Evolutionary conservation across 139 green algal genomes (phyloP).

Genomic region (Astrephomene gubernaculifera): DNA sequence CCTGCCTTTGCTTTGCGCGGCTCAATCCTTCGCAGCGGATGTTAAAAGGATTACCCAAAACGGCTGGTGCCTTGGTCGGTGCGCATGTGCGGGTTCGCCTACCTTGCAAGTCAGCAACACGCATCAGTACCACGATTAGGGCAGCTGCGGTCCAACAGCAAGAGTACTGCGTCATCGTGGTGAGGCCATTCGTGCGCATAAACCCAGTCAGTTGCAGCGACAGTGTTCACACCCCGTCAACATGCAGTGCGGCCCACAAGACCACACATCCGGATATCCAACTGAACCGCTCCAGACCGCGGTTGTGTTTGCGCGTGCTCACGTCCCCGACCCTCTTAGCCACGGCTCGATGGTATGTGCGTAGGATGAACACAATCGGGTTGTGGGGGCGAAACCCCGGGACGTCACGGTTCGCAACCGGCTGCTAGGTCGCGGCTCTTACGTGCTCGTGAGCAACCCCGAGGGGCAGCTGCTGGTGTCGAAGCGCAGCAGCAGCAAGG

Average conservation of each 20-base stretch:
- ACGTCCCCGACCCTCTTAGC: no score
- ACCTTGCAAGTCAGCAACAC: not conserved
- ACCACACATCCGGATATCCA: not conserved
- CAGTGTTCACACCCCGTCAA: not conserved
- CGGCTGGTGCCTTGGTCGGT: not conserved
- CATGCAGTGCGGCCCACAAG: not conserved
- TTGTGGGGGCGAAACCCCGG: slow-evolving; percentile 22
- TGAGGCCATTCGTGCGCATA: not conserved
- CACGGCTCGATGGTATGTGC: no score
- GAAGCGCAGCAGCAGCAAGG: slow-evolving; percentile 40
- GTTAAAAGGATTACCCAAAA: not conserved
- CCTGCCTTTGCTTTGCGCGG: not conserved
- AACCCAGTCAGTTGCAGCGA: not conserved
- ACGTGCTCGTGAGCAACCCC: slow-evolving; percentile 48
- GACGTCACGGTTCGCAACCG: slow-evolving; percentile 43
- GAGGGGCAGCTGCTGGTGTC: slow-evolving; percentile 17
- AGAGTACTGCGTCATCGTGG: slow-evolving; percentile 41
- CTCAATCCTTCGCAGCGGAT: not conserved
- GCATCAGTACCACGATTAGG: not conserved
- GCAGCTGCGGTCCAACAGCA: not conserved
- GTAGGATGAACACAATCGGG: slow-evolving; percentile 33
- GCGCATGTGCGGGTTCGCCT: not conserved
- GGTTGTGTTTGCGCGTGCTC: no score
- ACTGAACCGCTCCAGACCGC: not conserved
- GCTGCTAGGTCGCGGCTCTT: slow-evolving; percentile 49